Evolutionary conservation across 2,329 filamentous ascomycete species (phyloP).

Genomic region (Harringtonia lauricola): DNA sequence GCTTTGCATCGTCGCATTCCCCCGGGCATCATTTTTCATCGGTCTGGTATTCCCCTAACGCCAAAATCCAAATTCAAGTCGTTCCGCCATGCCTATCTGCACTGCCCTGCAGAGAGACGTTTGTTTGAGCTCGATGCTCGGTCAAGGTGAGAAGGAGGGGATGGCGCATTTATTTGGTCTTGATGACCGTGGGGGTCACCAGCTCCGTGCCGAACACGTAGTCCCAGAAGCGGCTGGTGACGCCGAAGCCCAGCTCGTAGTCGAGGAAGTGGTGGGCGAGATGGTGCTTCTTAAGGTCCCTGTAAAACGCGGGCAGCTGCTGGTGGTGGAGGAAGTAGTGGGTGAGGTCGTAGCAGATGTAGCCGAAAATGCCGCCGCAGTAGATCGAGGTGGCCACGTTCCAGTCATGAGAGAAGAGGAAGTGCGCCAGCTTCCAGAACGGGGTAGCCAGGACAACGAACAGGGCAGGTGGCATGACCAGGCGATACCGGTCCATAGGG

Average conservation of each 20-base stretch:
- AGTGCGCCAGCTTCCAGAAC: conserved; percentile 85
- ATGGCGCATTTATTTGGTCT: conserved; percentile 19
- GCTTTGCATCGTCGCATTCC: too few species aligned
- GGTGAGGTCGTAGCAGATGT: conserved; percentile 92
- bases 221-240: conserved; percentile 96
- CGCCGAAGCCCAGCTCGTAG: conserved; percentile 94
- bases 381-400: conserved; percentile 66
- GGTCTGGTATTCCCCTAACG: too few species aligned
- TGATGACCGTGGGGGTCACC: conserved; percentile 16
- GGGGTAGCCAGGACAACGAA: conserved; percentile 76
- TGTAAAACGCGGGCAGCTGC: conserved; percentile 83
- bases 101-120: too few species aligned
- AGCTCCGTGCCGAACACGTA: conserved; percentile 83
- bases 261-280: conserved; percentile 96
- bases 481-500: conserved; percentile 95
- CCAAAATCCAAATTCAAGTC: too few species aligned
- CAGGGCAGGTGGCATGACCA: conserved; percentile 91
- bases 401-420: conserved; percentile 78
- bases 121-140: background rate
- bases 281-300: conserved; percentile 92
- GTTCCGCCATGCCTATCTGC: too few species aligned
- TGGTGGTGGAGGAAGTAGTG: conserved; percentile 98
- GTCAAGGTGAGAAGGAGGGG: background rate
- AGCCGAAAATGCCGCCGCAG: conserved; percentile 88
- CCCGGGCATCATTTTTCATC: too few species aligned